Evolutionary conservation across 352 stramenopile species (phyloP), one percentile per base, ranked within the genome.

Genomic region (Pythium sukuiense): DNA sequence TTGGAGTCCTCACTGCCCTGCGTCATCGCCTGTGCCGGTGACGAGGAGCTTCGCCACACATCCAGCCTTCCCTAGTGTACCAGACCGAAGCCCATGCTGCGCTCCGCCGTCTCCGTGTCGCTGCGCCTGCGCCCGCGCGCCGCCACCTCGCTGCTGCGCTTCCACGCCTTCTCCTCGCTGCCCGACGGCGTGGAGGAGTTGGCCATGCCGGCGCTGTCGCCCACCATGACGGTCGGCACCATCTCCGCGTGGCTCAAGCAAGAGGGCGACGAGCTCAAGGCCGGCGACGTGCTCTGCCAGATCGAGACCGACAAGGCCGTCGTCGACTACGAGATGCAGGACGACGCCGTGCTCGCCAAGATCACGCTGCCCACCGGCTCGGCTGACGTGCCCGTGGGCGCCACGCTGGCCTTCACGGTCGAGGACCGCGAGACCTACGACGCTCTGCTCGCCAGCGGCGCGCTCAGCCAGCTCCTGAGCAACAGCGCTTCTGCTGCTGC

Each of bases 271-370:
- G 69, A 85, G 50, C 90, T 99, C 62, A 65, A 70, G 26, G 84
- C 96, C 0, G 96, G 97, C 39, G 92, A 98, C 74, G 88, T 98
- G 26, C 75, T 99, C 29, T 98, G 92, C 74, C 88, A 98, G 61
- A 94, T 99, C 61, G 97, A 99, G 79, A 99, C 97, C 14, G 97
- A 99, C 85, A 99, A 99, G 81, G 97, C 97, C 33, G 97, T 97
- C 24, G 97, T 99, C 46, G 97, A 99, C 79, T 99, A 98, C 75
- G 97, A 99, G 81, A 93, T 97, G 53, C 91, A 98, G 80, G 97
- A 99, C 77, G 97, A 99, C n/a, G 88, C 80, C 16, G 80, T 98
- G 43, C 72, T 99, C 58, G 96, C 95, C 46, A 97, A 96, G 77
- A 98, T 99, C 72, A 73, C 99, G 58, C 86, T 96, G 3, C 68